These are phyloP conservation scores for Barnettozyma hawaiiensis DNA, from an alignment of 1,139 yeast genomes.

Conservation along the genomic window DNA sequence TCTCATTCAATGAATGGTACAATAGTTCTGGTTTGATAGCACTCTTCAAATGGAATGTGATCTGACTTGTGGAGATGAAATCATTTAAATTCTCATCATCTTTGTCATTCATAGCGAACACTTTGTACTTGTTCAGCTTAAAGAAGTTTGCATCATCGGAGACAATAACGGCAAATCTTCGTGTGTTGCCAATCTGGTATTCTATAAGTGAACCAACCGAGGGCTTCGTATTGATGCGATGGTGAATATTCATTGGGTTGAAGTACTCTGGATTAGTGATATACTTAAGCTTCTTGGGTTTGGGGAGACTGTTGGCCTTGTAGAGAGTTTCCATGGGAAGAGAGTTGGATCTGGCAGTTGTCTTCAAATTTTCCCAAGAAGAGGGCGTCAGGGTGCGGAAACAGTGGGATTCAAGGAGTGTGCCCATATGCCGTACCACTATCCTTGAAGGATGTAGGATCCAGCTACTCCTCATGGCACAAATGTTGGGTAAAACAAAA, in stretches of 20 bases:
- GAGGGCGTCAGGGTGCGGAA: background rate
- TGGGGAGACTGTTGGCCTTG: background rate
- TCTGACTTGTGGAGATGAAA: slow-evolving; percentile 5
- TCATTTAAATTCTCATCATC: background rate
- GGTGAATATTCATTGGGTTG: background rate
- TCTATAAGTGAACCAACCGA: slow-evolving; percentile 11
- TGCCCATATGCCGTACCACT: background rate
- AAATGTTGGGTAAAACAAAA: background rate
- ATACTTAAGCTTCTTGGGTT: background rate
- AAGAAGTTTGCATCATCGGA: slow-evolving; percentile 11
- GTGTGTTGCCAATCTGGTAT: background rate
- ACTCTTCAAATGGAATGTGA: slow-evolving; percentile 5
- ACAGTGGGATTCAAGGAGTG: background rate
- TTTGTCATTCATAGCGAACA: slow-evolving; percentile 2
- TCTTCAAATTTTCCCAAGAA: background rate
- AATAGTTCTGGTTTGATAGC: slow-evolving; percentile 6
- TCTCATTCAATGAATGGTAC: slow-evolving; percentile 5
- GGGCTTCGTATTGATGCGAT: slow-evolving; percentile 25
- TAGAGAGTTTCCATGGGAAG: background rate
- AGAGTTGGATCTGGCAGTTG: background rate
- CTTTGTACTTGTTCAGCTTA: slow-evolving; percentile 7
- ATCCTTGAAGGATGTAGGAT: background rate
- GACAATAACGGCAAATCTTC: slow-evolving; percentile 7
- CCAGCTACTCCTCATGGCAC: background rate
- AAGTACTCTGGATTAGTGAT: slow-evolving; percentile 3